These are phyloP conservation scores for Dispira parvispora DNA, from an alignment of 192 early-diverging fungal genomes.

Conservation along the genomic window DNA sequence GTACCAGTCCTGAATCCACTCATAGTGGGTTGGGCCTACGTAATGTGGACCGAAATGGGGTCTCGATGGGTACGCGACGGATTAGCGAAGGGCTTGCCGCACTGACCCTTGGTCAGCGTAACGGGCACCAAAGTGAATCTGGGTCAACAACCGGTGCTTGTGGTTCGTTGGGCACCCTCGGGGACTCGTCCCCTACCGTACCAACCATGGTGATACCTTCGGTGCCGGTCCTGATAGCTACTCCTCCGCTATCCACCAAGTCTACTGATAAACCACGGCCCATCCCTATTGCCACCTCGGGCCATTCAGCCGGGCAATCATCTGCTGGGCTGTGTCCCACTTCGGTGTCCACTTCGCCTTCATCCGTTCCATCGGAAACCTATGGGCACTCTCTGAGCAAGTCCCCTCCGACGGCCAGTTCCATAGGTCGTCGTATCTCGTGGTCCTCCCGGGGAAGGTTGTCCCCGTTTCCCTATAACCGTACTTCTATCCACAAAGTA, in stretches of 20 bases:
- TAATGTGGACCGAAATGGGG: neutral
- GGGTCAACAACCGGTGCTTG: neutral
- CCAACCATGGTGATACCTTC: no score
- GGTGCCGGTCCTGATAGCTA: neutral
- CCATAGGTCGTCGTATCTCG: neutral
- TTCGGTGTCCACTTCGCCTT: neutral
- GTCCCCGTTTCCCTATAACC: conserved; percentile 8
- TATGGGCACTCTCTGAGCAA: neutral
- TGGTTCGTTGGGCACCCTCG: neutral
- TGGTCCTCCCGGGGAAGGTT: neutral
- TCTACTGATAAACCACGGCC: neutral
- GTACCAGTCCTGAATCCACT: neutral
- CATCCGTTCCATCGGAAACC: neutral
- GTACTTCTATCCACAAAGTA: neutral
- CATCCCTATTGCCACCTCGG: neutral
- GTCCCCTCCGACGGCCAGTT: neutral
- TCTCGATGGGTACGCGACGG: neutral
- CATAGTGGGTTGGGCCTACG: neutral
- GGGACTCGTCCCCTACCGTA: neutral
- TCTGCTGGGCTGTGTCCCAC: neutral
- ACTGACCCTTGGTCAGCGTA: neutral
- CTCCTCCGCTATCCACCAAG: neutral
- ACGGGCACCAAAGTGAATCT: neutral
- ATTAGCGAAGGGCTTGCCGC: neutral
- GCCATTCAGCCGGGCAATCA: no score